Conservation (phyloP, 2,329 filamentous ascomycete genomes). For the Pseudogymnoascus sp. region DNA sequence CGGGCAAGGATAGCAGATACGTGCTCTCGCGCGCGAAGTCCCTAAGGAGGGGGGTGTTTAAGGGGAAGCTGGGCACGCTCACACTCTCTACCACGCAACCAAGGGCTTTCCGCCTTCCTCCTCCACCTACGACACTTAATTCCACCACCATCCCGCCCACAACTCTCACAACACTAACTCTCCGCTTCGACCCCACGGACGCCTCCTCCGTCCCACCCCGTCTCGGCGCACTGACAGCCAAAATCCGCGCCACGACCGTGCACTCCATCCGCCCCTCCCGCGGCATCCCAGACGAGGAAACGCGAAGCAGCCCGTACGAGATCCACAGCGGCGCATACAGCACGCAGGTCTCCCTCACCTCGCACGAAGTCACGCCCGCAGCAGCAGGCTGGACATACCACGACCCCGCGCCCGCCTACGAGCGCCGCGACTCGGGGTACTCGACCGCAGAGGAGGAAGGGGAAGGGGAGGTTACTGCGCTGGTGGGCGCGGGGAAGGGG, state of each 20-base stretch:
- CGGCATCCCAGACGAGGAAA: slow-evolving; percentile 17
- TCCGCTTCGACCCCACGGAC: slow-evolving; percentile 25
- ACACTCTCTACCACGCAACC: slow-evolving; percentile 25
- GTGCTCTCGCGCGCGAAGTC: slow-evolving; percentile 22
- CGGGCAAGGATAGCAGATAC: slow-evolving; percentile 18
- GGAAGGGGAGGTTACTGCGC: not conserved
- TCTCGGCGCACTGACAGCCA: slow-evolving; percentile 24
- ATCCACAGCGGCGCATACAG: slow-evolving; percentile 20
- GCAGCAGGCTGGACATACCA: slow-evolving; percentile 25
- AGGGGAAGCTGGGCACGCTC: slow-evolving; percentile 27
- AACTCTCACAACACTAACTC: slow-evolving; percentile 24
- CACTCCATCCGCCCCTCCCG: slow-evolving; percentile 19
- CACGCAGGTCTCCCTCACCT: slow-evolving; percentile 21
- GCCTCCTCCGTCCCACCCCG: slow-evolving; percentile 21
- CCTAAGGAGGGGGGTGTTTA: slow-evolving; percentile 27
- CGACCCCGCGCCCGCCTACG: slow-evolving; percentile 15
- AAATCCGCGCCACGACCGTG: slow-evolving; percentile 24
- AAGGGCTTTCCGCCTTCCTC: slow-evolving; percentile 22
- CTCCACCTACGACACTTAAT: not conserved
- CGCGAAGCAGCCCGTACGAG: slow-evolving; percentile 18
- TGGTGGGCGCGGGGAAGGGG: not conserved
- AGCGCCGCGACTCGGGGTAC: slow-evolving; percentile 21
- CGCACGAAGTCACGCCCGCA: slow-evolving; percentile 22
- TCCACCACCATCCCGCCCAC: slow-evolving; percentile 12
- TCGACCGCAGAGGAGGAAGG: slow-evolving; percentile 14